Evolutionary conservation across 202 grass and related monocot genomes (phyloP), one percentile per base, ranked within the genome.

Genomic region (Sporobolus alterniflorus): DNA sequence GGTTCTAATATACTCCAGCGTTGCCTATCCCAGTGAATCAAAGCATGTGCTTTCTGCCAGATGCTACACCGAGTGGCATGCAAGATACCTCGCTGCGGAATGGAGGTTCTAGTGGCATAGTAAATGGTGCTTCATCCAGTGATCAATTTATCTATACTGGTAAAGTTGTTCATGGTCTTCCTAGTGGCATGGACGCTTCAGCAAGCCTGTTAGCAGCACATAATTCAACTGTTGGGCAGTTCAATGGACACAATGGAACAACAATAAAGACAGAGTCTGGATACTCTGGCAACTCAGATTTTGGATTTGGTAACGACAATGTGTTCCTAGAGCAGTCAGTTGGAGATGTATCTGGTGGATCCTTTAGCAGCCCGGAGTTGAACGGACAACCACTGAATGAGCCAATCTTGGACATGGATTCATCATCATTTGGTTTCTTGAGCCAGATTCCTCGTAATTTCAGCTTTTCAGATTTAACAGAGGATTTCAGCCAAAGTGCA

Each of bases 371-470:
- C 71, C 87, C 91, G 57, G 93, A 99, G 24, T 88, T 99, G 80
- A 95, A 90, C 70, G 93, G 93, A 34, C 87, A 94, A 78, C 83
- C 88, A 71, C 49, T 96, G 36, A 74, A 77, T 33, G 85, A 89
- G 70, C 81, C 89, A 83, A 71, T 92, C 67, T 20, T 89, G 74
- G 96, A 99, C 62, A 89, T 94, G 47, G 95, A 98, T 83, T 81
- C 87, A 73, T 84, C 83, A 46, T 83, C 93, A 1, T 96, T 86
- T 85, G 96, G 93, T 75, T 96, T 94, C 75, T 90, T 97, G 75
- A 90, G 88, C 76, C 96, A 99, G 77, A 96, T 99, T 80, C 96
- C 93, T 80, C 93, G 93, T 51, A 99, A 89, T 92, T 96, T 99
- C 73, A 99, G 96, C 47, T 99, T 99, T 75, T 96, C 96, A 36